phyloP scores from a whole-genome alignment of 2,329 filamentous ascomycete genomes.

The Fusarium virguliforme region DNA sequence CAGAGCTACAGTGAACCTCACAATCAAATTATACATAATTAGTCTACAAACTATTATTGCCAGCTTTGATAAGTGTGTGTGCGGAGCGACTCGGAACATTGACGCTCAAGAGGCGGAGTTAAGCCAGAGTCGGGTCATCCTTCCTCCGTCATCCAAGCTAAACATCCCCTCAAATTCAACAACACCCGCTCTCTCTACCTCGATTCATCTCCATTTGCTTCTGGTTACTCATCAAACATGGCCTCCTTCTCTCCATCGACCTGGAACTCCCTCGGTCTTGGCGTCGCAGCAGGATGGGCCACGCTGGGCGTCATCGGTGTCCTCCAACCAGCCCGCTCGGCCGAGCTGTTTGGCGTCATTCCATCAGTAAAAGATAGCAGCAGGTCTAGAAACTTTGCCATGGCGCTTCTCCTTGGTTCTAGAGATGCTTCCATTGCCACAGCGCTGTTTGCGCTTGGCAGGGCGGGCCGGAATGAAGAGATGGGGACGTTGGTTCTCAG shows the following conservation, averaged over 20 bases:
- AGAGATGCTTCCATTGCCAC: constrained; percentile 37
- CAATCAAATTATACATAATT: not conserved
- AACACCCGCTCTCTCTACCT: not conserved
- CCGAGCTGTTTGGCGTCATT: constrained; percentile 37
- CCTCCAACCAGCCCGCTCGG: constrained; percentile 23
- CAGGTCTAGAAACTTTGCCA: not conserved
- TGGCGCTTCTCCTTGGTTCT: constrained; percentile 22
- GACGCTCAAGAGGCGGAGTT: not conserved
- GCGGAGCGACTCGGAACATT: not conserved
- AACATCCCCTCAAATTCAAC: not conserved
- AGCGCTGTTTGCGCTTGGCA: constrained; percentile 26
- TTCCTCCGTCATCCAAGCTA: not conserved
- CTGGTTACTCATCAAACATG: not conserved
- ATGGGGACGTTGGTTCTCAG: constrained; percentile 44
- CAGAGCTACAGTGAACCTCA: not conserved
- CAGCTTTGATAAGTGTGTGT: not conserved
- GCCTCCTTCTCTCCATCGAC: constrained; percentile 23
- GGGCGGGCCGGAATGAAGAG: constrained; percentile 19
- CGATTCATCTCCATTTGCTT: not conserved
- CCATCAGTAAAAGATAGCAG: not conserved
- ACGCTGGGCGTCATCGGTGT: constrained; percentile 35
- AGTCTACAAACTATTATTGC: not conserved
- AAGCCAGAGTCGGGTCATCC: constrained; percentile 3
- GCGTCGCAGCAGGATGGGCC: constrained; percentile 37
- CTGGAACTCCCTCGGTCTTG: constrained; percentile 42